phyloP scores from a whole-genome alignment of 2,329 filamentous ascomycete genomes.

The Xylaria multiplex region DNA sequence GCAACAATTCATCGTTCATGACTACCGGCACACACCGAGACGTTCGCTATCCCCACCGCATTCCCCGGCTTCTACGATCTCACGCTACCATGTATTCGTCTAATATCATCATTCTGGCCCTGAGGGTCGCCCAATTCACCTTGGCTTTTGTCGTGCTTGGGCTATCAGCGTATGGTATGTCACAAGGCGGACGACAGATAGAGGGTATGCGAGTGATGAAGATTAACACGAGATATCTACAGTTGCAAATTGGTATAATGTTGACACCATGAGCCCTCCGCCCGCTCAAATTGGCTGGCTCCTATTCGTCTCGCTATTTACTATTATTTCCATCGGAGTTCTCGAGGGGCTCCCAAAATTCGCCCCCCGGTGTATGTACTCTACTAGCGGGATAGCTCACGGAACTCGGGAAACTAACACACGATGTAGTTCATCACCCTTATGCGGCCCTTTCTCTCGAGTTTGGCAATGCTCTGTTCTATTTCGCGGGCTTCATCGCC shows the following conservation, averaged over 20 bases:
- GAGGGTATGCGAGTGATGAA: not conserved
- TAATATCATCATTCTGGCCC: conserved; percentile 51
- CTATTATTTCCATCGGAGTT: conserved; percentile 64
- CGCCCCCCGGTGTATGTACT: conserved; percentile 52
- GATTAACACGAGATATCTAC: conserved; percentile 32
- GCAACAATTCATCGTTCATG: conserved; percentile 40
- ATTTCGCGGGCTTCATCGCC: conserved; percentile 69
- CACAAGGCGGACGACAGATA: not conserved
- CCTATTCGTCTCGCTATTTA: conserved; percentile 64
- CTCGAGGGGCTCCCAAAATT: conserved; percentile 62
- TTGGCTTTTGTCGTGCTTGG: conserved; percentile 59
- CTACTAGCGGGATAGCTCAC: not conserved
- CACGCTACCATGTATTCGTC: conserved; percentile 53
- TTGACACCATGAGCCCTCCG: conserved; percentile 63
- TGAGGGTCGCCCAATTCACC: conserved; percentile 59
- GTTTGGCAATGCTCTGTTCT: conserved; percentile 63
- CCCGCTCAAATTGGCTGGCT: conserved; percentile 68
- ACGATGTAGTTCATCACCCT: conserved; percentile 56
- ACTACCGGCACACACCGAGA: conserved; percentile 43
- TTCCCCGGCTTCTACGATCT: conserved; percentile 38
- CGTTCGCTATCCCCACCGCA: conserved; percentile 46
- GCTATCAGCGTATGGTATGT: conserved; percentile 62
- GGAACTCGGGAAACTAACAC: conserved; percentile 5
- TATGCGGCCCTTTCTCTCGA: conserved; percentile 62
- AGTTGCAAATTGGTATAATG: conserved; percentile 71